Evolutionary conservation across 2,329 filamentous ascomycete genomes (phyloP), one percentile per base, ranked within the genome.

Genomic region (Fusarium lateritium): DNA sequence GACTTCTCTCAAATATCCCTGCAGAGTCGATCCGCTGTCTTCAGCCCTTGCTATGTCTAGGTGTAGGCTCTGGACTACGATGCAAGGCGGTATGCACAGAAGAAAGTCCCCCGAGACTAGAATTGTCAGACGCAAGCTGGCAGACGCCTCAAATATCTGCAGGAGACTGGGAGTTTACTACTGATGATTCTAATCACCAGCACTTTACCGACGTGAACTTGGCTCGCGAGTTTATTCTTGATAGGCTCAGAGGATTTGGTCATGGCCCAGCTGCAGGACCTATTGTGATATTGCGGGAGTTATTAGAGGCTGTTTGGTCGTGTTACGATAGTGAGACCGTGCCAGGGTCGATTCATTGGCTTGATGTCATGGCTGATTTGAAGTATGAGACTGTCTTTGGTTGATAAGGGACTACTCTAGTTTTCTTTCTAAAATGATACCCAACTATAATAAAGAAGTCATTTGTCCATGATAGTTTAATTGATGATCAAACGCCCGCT

Each of bases 321-420:
- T 56, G 55, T 19, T 58, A 69, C n/a, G 66, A 69, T 45, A 49
- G 56, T 56, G 66, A 70, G 53, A 54, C 38, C 40, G 53, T 62
- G 10, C 56, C 62, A 8, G 56, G 56, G 7, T 63, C 53, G 4
- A 31, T 70, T 14, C 57, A 67, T 51, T 59, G 62, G 53, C 53
- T 67, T 11, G 56, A 67, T 54, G 49, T 67, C 17, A 67, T 69
- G 53, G 57, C 47, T 42, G 67, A 70, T 26, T 34, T 53, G 21
- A 64, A 58, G 49, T 59, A 63, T 19, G 66, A 70, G 62, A 69
- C 62, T 64, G 67, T 70, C 24, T 63, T 70, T 63, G 62, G 52
- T 19, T 69, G 50, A 62, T 22, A 44, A 22, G 17, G 21, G 22
- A 34, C 39, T 46, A 21, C 53, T 22, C 44, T 42, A 6, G n/a